A percentile compares a stretch with the other conserved stretches of the same genome.
phyloP scores from a whole-genome alignment of 192 early-diverging fungal species.

The Mortierella antarctica region DNA sequence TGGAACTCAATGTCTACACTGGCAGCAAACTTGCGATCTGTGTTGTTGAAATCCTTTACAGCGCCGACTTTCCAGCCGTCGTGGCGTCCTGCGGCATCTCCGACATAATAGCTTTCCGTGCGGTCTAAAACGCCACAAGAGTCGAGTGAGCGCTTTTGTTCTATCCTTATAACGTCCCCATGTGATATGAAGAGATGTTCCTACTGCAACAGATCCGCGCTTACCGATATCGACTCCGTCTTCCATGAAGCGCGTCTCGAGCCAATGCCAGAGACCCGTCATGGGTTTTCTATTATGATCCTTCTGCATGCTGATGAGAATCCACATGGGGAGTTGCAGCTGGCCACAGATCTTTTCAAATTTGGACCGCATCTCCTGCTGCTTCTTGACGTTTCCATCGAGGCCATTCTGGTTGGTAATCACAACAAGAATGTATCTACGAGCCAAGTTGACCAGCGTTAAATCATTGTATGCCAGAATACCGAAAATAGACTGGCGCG shows the following conservation, averaged over 20 bases:
- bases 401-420: constrained; percentile 82
- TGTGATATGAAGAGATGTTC: not conserved
- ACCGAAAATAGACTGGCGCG: not conserved
- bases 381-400: constrained; percentile 36
- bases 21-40: constrained; percentile 63
- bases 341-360: constrained; percentile 51
- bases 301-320: constrained; percentile 78
- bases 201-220: not conserved
- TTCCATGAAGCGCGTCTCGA: constrained; percentile 54
- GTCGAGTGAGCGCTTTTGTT: not conserved
- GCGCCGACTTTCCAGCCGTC: constrained; percentile 68
- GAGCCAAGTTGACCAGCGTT: not conserved
- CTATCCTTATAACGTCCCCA: too few relatives aligned
- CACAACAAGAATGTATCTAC: constrained; percentile 73
- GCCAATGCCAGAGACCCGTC: constrained; percentile 74
- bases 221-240: constrained; percentile 58
- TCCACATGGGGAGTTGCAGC: constrained; percentile 69
- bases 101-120: constrained; percentile 81
- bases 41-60: constrained; percentile 83
- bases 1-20: constrained; percentile 63
- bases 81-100: constrained; percentile 92
- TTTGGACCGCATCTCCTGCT: constrained; percentile 64
- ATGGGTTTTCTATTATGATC: constrained; percentile 81
- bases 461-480: constrained; percentile 13
- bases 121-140: constrained; percentile 58